A percentile compares a stretch with the other conserved stretches of the same genome.
Conservation (phyloP, 2,329 filamentous ascomycete species). For the Scleromitrula shiraiana region DNA sequence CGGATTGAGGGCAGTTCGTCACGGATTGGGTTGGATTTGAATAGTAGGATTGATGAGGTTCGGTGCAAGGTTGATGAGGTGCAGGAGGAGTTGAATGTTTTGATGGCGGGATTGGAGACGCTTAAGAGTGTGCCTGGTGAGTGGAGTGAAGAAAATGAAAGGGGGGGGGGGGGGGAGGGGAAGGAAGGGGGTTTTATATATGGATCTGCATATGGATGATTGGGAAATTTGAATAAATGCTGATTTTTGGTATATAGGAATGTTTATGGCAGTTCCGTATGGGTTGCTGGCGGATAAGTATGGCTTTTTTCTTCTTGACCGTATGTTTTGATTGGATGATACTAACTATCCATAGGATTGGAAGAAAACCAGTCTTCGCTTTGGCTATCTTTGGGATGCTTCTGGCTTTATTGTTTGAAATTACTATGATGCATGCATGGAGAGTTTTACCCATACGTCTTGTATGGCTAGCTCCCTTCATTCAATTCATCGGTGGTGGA, state of each 20-base stretch:
- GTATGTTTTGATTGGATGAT: background rate
- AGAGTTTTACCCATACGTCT: constrained; percentile 28
- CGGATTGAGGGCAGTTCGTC: constrained; percentile 20
- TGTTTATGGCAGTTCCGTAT: constrained; percentile 33
- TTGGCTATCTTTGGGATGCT: constrained; percentile 28
- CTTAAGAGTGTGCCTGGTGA: constrained; percentile 29
- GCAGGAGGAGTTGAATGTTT: constrained; percentile 31
- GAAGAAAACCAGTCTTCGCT: constrained; percentile 31
- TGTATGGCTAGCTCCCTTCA: constrained; percentile 30
- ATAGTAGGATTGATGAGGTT: constrained; percentile 29
- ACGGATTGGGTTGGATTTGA: no score
- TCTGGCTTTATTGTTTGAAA: constrained; percentile 24
- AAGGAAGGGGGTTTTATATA: no score
- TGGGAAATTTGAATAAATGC: no score
- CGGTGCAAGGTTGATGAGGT: constrained; percentile 33
- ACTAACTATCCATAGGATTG: constrained; percentile 23
- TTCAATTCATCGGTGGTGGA: constrained; percentile 32
- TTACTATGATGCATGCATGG: constrained; percentile 31
- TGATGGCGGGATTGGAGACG: constrained; percentile 29
- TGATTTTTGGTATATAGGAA: constrained; percentile 17
- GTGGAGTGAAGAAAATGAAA: background rate
- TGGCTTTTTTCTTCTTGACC: constrained; percentile 5
- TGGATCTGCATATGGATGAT: no score
- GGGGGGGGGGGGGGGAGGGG: background rate
- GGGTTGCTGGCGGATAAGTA: constrained; percentile 33